phyloP scores from a whole-genome alignment of 768 basidiomycete species.

The Suillus decipiens region DNA sequence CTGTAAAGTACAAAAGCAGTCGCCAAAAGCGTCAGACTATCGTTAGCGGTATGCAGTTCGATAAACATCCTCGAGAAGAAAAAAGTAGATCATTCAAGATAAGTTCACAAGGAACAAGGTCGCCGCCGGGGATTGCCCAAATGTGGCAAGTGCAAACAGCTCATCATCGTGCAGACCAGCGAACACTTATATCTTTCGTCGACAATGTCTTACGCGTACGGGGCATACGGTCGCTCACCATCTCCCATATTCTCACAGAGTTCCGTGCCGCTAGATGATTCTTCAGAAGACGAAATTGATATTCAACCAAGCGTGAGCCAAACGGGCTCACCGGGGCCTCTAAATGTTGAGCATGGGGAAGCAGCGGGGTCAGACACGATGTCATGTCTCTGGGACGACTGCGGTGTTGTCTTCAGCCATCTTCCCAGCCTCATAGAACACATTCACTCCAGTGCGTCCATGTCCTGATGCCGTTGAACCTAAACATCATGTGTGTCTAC shows the following conservation, averaged over 20 bases:
- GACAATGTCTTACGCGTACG: slow-evolving; percentile 26
- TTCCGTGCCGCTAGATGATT: slow-evolving; percentile 30
- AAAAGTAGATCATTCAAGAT: background rate
- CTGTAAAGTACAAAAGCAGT: background rate
- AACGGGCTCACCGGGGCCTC: slow-evolving; percentile 25
- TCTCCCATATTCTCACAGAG: slow-evolving; percentile 42
- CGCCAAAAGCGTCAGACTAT: background rate
- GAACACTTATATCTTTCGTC: slow-evolving; percentile 1
- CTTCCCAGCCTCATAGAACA: slow-evolving; percentile 79
- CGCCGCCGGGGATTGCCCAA: background rate
- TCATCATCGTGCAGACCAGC: background rate
- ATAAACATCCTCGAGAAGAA: background rate
- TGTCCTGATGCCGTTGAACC: background rate
- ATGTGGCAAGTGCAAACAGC: background rate
- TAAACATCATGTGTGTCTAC: slow-evolving; percentile 2
- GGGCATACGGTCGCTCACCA: slow-evolving; percentile 40
- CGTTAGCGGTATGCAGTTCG: background rate
- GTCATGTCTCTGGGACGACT: slow-evolving; percentile 85
- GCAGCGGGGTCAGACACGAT: slow-evolving; percentile 51
- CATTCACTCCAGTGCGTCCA: slow-evolving; percentile 70
- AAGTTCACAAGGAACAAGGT: no score
- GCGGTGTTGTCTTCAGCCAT: slow-evolving; percentile 71
- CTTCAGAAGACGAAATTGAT: slow-evolving; percentile 29
- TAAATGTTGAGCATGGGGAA: slow-evolving; percentile 23
- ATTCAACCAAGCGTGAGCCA: slow-evolving; percentile 13